Base-by-base conservation (phyloP, 305 asterid genomes). In the Fraxinus xanthoxyloides region DNA sequence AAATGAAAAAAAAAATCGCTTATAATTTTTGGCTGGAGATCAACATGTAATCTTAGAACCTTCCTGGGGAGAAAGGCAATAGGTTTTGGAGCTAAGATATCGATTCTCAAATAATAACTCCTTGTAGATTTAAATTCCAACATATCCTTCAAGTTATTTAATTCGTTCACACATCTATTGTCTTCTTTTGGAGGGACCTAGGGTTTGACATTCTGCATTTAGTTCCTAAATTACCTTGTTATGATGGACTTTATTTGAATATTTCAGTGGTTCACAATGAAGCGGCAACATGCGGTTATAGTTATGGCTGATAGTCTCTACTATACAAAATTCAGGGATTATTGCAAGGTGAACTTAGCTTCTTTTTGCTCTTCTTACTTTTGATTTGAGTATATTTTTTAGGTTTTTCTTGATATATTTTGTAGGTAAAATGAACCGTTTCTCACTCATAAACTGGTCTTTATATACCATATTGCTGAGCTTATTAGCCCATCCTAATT, bases 241-340 rank as follows among this genome's bases (percentile, higher is more conserved):
- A 28, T 75, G 69, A 82, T 54, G 67, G 30, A 35, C 79, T 80
- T 73, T 35, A 32, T 65, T 59, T 80, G 63, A 59, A 80, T 67
- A 51, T 73, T 15, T 87, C 92, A 89, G 92, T 89, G 92, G 92
- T 91, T 93, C 88, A 94, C 97, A 82, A 85, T 94, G 97, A 94
- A 92, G 88, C 91, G 98, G 80, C 92, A 91, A 76, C 97, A 94
- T 81, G 98, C 98, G 74, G 77, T 91, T 79, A 86, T 90, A 79
- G 82, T 86, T 76, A 89, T 89, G 92, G 97, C 98, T 77, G 98
- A 94, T 84, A 80, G 86, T 83, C 93, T 94, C 40, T 94, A 94
- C 89, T 92, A 92, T 83, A 70, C 87, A 61, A 94, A 92, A 86
- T 94, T 94, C 92, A 89, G 90, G 88, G 95, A 94, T 76, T 87